Base-by-base conservation (phyloP, 2,329 filamentous ascomycete species). In the Neurospora sp. region DNA sequence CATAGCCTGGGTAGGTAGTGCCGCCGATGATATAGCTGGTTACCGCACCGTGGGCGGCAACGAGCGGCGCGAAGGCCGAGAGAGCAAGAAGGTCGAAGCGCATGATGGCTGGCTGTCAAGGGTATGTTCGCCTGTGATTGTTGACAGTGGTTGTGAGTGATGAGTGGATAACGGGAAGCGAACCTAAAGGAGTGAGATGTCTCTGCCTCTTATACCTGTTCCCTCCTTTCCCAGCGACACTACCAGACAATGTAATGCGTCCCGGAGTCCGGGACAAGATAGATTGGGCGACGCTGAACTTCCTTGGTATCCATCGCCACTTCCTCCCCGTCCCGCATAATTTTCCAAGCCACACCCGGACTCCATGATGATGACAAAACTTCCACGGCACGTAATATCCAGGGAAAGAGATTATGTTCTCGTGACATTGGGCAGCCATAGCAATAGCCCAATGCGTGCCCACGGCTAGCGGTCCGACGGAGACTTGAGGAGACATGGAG, bases 1-100 rank as follows among this genome's bases (percentile, higher is more conserved):
- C 75, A 71, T 83, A 84, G 67, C 82, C 83, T 28, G 77, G 77
- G 73, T 83, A 84, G 6, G 77, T 79, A 57, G 76, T 82, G 40
- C 80, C 79, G 37, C 77, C 82, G 68, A 84, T 82, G 8, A 79
- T 78, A 77, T 87, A 87, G 70, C 82, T 84, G 19, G 79, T 84
- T 17, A 84, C 82, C 66, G 79, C 77, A 19, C 75, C 77, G 70
- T 83, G 77, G 72, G 79, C 77, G 41, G 78, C 76, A 36, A 75
- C 78, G 71, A 79, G 72, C 17, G 77, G 73, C 2, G 76, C 77
- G 17, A 73, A 69, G 15, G 69, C 68, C 8, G 72, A 33, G 15
- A 69, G 62, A 8, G 70, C 67, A 11, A 70, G 19, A 57, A 71
- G 40, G 57, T 70, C 43, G 62, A 73, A 65, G 62, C 68, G 70